Evolutionary conservation across 2,329 filamentous ascomycete genomes (phyloP), one percentile per base, ranked within the genome.

Genomic region (Colletotrichum simmondsii): DNA sequence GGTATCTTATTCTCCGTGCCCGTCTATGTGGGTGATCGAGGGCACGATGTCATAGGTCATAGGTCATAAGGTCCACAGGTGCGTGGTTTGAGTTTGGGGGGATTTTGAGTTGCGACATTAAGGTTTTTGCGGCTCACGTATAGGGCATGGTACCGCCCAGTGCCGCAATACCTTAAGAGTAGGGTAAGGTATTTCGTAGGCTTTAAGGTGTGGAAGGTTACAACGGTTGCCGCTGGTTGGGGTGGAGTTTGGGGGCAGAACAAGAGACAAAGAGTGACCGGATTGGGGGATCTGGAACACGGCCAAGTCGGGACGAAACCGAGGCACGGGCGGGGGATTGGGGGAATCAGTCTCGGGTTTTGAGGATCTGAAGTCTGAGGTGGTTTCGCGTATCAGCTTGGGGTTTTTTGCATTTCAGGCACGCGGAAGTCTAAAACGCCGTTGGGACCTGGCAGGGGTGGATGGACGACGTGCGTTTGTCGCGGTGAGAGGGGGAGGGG

Each of bases 71-170:
- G 26, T 28, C 14, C 14, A 42, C 37, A 7, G 16, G 16, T 42
- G 10, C 4, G 16, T 22, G 30, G 61, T n/a, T n/a, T 22, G 22
- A 19, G 49, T 22, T 42, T 65, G 49, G 49, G 60, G 28, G 28
- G n/a, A 35, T 49, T n/a, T 49, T n/a, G 22, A 28, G 52, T 19
- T 35, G 22, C n/a, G 35, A 19, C 14, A 22, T 65, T 22, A 65
- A 65, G 52, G 62, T 65, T 65, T 26, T 22, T 65, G 59, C 35
- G 59, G 59, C 59, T 49, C 59, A 46, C 37, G 32, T 42, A 49
- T 49, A 8, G 30, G 30, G 35, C 35, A 42, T 42, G 37, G 37
- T 42, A 19, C 37, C 37, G 16, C 11, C 11, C 16, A 19, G 37
- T 42, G 37, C 37, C 37, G 37, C 37, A 42, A 19, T 42, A 42